phyloP scores from a whole-genome alignment of 2,329 filamentous ascomycete species.

The Colletotrichum echinochloae region DNA sequence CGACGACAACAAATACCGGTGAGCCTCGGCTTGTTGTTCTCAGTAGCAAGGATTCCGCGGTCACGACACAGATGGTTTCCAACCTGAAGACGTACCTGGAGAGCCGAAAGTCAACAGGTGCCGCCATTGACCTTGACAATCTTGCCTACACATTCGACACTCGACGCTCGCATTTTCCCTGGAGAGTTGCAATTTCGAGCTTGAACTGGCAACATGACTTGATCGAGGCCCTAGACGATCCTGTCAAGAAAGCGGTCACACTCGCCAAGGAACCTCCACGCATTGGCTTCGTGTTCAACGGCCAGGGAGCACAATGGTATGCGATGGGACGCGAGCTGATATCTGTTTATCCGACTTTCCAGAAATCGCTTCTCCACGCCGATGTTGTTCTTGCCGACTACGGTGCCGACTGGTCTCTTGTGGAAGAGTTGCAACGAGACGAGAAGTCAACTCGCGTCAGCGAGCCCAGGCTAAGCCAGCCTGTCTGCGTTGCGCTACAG shows the following conservation, averaged over 20 bases:
- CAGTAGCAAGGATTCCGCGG: slow-evolving; percentile 18
- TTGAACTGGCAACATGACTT: slow-evolving; percentile 31
- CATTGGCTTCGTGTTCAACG: slow-evolving; percentile 50
- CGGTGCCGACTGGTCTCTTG: slow-evolving; percentile 45
- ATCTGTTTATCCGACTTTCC: slow-evolving; percentile 40
- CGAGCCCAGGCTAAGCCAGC: slow-evolving; percentile 56
- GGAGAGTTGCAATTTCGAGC: slow-evolving; percentile 42
- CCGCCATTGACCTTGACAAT: neutral
- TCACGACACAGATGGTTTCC: slow-evolving; percentile 1
- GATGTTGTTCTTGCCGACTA: slow-evolving; percentile 4
- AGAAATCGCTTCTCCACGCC: slow-evolving; percentile 30
- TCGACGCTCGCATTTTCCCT: slow-evolving; percentile 32
- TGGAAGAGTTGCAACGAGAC: slow-evolving; percentile 51
- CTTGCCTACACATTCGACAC: slow-evolving; percentile 43
- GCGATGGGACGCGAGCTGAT: slow-evolving; percentile 51
- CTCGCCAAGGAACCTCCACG: slow-evolving; percentile 26
- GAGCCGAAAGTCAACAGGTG: neutral
- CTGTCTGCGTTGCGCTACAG: slow-evolving; percentile 60
- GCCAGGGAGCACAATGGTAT: slow-evolving; percentile 53
- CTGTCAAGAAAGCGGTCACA: slow-evolving; percentile 32
- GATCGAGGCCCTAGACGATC: slow-evolving; percentile 11
- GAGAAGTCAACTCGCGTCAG: slow-evolving; percentile 49
- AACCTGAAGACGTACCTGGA: slow-evolving; percentile 12
- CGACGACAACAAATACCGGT: too few relatives aligned
- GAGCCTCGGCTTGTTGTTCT: slow-evolving; percentile 9